Percentiles rank a stretch among this genome's conserved stretches.
These are phyloP conservation scores for Kodamaea ohmeri DNA, from an alignment of 1,139 yeast genomes.

Conservation along the genomic window DNA sequence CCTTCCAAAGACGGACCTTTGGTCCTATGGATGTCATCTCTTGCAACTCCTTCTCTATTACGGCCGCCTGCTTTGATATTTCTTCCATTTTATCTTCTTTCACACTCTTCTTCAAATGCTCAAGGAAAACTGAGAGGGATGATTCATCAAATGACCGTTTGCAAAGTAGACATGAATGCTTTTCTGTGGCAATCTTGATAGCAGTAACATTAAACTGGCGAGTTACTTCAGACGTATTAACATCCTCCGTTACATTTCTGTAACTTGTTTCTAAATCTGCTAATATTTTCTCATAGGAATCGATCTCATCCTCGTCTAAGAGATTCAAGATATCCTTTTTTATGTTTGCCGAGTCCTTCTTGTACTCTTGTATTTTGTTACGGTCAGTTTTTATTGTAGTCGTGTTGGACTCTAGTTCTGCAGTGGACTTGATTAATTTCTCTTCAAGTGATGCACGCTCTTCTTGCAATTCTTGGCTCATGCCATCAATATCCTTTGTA, in stretches of 20 bases:
- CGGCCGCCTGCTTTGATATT: constrained; percentile 34
- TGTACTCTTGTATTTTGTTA: constrained; percentile 14
- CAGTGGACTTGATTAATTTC: constrained; percentile 4
- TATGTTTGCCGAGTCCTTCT: constrained; percentile 18
- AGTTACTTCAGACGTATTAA: constrained; percentile 65
- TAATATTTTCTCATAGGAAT: constrained; percentile 47
- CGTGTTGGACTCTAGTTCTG: constrained; percentile 15
- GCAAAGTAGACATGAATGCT: constrained; percentile 63
- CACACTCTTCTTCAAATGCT: constrained; percentile 36
- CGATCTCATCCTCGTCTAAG: constrained; percentile 46
- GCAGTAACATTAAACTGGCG: constrained; percentile 64
- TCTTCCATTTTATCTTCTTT: constrained; percentile 36
- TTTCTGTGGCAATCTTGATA: constrained; percentile 53
- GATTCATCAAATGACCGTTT: constrained; percentile 54
- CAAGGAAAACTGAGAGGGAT: constrained; percentile 31
- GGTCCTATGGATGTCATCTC: constrained; percentile 25
- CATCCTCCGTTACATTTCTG: constrained; percentile 55
- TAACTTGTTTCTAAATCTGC: constrained; percentile 61
- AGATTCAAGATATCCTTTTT: constrained; percentile 24
- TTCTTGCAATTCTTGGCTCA: constrained; percentile 11
- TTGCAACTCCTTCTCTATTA: constrained; percentile 31
- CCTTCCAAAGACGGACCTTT: constrained; percentile 28
- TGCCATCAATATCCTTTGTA: constrained; percentile 19
- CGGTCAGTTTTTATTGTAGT: constrained; percentile 16
- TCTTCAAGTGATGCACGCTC: constrained; percentile 14